Percentiles rank a stretch among this genome's conserved stretches.
Conservation (phyloP, 2,329 filamentous ascomycete species). For the Ascochyta clinopodiicola region DNA sequence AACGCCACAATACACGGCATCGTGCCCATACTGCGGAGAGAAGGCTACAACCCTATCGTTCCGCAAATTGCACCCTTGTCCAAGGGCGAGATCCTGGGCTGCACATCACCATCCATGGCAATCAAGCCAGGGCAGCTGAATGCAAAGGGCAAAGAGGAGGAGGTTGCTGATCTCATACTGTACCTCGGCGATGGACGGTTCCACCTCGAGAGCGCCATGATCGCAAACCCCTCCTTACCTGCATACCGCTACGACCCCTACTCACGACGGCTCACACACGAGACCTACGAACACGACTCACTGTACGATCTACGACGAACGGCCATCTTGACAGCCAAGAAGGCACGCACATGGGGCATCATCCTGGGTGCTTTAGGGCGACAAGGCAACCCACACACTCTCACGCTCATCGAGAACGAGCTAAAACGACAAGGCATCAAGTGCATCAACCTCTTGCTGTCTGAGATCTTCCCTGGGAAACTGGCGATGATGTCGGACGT, state of each 20-base stretch:
- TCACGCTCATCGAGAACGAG: constrained; percentile 82
- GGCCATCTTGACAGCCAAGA: constrained; percentile 77
- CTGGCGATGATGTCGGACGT: constrained; percentile 90
- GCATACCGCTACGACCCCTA: constrained; percentile 98
- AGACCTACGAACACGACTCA: constrained; percentile 89
- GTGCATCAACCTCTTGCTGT: constrained; percentile 84
- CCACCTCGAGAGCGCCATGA: constrained; percentile 98
- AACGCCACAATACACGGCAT: constrained; percentile 95
- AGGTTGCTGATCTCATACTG: constrained; percentile 71
- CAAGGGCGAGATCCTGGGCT: constrained; percentile 96
- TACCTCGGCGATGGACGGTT: constrained; percentile 94
- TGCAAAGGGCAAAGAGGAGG: constrained; percentile 56
- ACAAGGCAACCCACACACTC: constrained; percentile 93
- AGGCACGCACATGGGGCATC: constrained; percentile 88
- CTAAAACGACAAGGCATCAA: constrained; percentile 75
- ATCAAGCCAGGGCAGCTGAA: constrained; percentile 43
- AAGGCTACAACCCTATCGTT: constrained; percentile 84
- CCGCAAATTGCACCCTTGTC: constrained; percentile 92
- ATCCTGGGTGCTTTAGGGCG: constrained; percentile 91
- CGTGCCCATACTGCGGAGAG: constrained; percentile 75
- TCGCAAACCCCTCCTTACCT: constrained; percentile 89
- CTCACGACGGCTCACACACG: constrained; percentile 86
- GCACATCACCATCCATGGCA: constrained; percentile 74
- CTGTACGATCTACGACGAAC: constrained; percentile 81
- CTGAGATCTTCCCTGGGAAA: constrained; percentile 96